Evolutionary conservation across 2,329 filamentous ascomycete genomes (phyloP), one percentile per base, ranked within the genome.

Genomic region (Aspergillus ibericus): DNA sequence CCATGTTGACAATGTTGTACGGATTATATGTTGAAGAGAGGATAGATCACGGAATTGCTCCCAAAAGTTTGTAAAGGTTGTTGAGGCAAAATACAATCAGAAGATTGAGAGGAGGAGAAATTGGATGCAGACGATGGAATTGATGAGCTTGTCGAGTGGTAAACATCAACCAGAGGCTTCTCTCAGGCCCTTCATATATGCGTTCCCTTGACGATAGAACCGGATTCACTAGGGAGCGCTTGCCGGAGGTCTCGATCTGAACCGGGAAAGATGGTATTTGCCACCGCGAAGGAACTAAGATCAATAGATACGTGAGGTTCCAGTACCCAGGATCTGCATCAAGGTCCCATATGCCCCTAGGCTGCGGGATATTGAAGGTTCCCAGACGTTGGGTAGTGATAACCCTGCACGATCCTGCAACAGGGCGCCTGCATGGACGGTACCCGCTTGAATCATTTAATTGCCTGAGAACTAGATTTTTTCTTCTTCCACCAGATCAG

Each of bases 341-440:
- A 34, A 42, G 35, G 36, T 10, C 48, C 48, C 50, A 13, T 46
- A 27, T 32, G 48, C 29, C 40, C 38, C 49, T 18, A 32, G 29
- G 12, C 44, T 48, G 51, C 42, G 34, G 47, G 16, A 47, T n/a
- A 40, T 36, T 27, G 44, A 32, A 32, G 22, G 42, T 46, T 35
- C 53, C 34, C 47, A 47, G 51, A 58, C 46, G 55, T 60, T 55
- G 52, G 56, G 22, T 47, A 51, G 25, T 38, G 36, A 35, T 55
- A 36, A 47, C 15, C 22, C 56, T 62, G 62, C 60, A 61, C 51
- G 51, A 63, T 58, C 56, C 56, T 51, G 56, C 34, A 42, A 53
- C 54, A 55, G 53, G 36, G 52, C 27, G 53, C 49, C 27, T 53
- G 56, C 40, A 60, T 54, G 29, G 47, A 50, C 25, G 20, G 27